phyloP scores from a whole-genome alignment of 257 asterid species.

The Knoxia roxburghii region DNA sequence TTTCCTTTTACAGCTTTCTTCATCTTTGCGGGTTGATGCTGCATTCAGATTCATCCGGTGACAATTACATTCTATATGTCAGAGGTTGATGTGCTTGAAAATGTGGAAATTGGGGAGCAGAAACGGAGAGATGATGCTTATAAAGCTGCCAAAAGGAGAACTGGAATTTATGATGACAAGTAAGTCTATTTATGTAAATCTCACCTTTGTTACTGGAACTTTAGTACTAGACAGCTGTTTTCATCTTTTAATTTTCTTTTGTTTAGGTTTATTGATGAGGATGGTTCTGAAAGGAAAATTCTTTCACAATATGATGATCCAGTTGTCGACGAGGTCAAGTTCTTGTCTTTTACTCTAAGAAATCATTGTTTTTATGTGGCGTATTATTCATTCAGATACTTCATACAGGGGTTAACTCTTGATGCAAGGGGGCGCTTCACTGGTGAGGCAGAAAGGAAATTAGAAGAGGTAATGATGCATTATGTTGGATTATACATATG shows the following conservation, averaged over 20 bases:
- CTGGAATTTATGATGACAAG: slow-evolving; percentile 83
- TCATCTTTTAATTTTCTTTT: neutral
- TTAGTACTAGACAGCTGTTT: slow-evolving; percentile 10
- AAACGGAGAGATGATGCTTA: slow-evolving; percentile 87
- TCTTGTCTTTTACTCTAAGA: slow-evolving; percentile 11
- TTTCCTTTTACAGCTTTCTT: slow-evolving; percentile 26
- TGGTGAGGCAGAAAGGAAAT: slow-evolving; percentile 83
- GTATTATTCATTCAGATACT: slow-evolving; percentile 22
- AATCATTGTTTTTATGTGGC: neutral
- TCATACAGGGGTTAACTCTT: slow-evolving; percentile 67
- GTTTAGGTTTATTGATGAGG: slow-evolving; percentile 66
- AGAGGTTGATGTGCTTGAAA: slow-evolving; percentile 97
- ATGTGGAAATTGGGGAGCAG: slow-evolving; percentile 98
- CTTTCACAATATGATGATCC: no score
- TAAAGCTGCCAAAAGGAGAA: no score
- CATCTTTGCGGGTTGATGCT: slow-evolving; percentile 46
- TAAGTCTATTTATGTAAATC: slow-evolving; percentile 30
- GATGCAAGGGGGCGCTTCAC: slow-evolving; percentile 85
- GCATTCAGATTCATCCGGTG: slow-evolving; percentile 96
- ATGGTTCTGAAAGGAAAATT: no score
- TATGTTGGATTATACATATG: slow-evolving; percentile 13
- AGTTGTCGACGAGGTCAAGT: slow-evolving; percentile 77
- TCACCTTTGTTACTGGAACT: slow-evolving; percentile 6
- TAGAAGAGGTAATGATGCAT: slow-evolving; percentile 67
- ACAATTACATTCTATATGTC: slow-evolving; percentile 70